Base-by-base conservation (phyloP, 495 filamentous ascomycete genomes). In the Hypoxylon cercidicola region DNA sequence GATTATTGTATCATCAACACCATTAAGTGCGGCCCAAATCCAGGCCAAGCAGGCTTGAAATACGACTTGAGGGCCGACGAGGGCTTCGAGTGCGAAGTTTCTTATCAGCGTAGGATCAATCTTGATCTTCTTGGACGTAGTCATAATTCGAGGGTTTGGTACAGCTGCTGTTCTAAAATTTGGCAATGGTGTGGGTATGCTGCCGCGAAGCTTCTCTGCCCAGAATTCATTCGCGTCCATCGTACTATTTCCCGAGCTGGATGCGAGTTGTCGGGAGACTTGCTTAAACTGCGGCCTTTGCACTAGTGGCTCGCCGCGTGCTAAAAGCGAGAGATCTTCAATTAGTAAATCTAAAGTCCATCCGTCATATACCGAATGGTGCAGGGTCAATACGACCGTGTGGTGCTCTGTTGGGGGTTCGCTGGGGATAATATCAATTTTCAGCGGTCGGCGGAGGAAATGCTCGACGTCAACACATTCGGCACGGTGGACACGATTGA, bases 361-460 rank as follows among this genome's bases (percentile, higher is more conserved):
- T 5, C 90, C 92, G 68, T 96, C 92, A 65, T 95, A 95, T 0
- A 93, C 70, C 0, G 89, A 85, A 75, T 96, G 92, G 61, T 94
- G 89, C 25, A 96, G 21, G 2, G 65, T 72, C 6, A 72, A 16
- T 2, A 66, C 16, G 11, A 70, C 45, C 1, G 49, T 58, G 16
- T 52, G 76, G 19, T 52, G 69, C 56, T n/a, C 62, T 15, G 45
- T 70, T 3, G 19, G 25, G 2, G 47, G 0, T 8, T 19, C 18
- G 8, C 49, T 2, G 5, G 49, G 13, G n/a, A 60, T 51, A 1
- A 92, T 70, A 45, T 87, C 81, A 9, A 89, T 74, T 2, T 72
- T 78, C 35, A 92, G 75, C 1, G 90, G 89, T 20, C 77, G 77
- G 8, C 89, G 77, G 15, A 89, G 72, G 18, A 81, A 82, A 15